phyloP scores from a whole-genome alignment of 176 grass and related monocot species.

The Coix lacrymajobi region DNA sequence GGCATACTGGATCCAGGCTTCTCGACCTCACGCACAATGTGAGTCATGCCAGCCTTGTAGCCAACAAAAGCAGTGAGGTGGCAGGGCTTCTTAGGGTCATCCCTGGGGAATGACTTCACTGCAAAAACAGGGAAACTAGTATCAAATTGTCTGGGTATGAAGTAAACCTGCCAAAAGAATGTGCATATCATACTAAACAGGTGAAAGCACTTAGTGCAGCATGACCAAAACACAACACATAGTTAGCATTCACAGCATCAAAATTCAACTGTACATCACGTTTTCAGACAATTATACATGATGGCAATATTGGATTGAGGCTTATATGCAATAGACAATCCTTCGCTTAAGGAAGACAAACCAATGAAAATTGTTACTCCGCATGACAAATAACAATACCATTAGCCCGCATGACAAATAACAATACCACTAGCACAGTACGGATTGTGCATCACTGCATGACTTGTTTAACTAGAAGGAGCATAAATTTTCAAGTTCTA shows the following conservation, averaged over 20 bases:
- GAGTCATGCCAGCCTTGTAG: slow-evolving; percentile 98
- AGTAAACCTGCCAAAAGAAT: not conserved
- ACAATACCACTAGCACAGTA: not conserved
- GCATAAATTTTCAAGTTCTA: not conserved
- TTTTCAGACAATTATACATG: not conserved
- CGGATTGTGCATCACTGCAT: not conserved
- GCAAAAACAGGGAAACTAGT: not conserved
- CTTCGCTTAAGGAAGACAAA: not conserved
- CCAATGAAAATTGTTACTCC: not conserved
- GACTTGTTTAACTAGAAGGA: not conserved
- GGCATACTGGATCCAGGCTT: slow-evolving; percentile 68
- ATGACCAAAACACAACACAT: not conserved
- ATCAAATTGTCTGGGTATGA: not conserved
- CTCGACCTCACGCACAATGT: slow-evolving; percentile 95
- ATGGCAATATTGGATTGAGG: no score
- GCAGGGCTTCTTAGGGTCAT: slow-evolving; percentile 57
- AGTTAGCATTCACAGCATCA: not conserved
- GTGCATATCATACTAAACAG: not conserved
- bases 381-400: not conserved
- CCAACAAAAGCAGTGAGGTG: slow-evolving; percentile 90
- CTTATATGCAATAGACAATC: not conserved
- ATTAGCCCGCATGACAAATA: not conserved
- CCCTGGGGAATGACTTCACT: slow-evolving; percentile 92
- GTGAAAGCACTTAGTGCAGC: no score
- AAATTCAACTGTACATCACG: not conserved